A percentile compares a stretch with the other conserved stretches of the same genome.
These are phyloP conservation scores for Cymbopogon citratus DNA, from an alignment of 176 grass and related monocot genomes.

Conservation along the genomic window DNA sequence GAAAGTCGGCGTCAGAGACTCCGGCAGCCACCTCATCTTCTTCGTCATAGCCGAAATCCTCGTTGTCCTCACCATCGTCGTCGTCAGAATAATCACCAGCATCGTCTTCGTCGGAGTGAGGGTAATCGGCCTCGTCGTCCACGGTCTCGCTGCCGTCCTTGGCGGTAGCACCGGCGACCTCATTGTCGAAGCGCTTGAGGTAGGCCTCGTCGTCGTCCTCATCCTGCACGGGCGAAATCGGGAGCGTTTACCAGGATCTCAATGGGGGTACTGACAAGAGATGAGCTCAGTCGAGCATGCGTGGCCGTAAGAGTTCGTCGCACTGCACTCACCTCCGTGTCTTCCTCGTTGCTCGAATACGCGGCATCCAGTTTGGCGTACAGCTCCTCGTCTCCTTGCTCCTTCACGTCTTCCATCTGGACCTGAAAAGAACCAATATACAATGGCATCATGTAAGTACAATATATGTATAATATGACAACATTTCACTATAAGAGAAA, in stretches of 20 bases:
- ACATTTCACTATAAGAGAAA: background rate
- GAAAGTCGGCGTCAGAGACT: background rate
- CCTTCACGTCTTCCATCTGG: constrained; percentile 66
- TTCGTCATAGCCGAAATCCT: background rate
- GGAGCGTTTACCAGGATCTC: background rate
- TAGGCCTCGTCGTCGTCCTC: constrained; percentile 47
- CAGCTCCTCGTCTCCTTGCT: constrained; percentile 60
- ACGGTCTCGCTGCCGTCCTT: background rate
- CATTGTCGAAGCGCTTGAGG: constrained; percentile 28
- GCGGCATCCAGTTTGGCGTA: constrained; percentile 67
- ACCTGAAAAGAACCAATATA: constrained; percentile 32
- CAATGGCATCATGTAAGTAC: background rate
- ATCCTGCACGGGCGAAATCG: constrained; percentile 27
- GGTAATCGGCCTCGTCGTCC: background rate
- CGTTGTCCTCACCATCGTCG: background rate
- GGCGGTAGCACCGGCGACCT: constrained; percentile 11
- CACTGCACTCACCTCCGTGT: constrained; percentile 55
- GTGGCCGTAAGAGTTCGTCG: background rate
- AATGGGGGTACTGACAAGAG: background rate
- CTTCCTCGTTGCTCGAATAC: constrained; percentile 78
- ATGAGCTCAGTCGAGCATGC: background rate
- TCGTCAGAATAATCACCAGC: background rate
- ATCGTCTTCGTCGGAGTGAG: constrained; percentile 15
- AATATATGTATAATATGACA: background rate
- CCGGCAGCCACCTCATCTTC: background rate